Conservation (phyloP, 2,329 filamentous ascomycete genomes). For the Claviceps spartinae region DNA sequence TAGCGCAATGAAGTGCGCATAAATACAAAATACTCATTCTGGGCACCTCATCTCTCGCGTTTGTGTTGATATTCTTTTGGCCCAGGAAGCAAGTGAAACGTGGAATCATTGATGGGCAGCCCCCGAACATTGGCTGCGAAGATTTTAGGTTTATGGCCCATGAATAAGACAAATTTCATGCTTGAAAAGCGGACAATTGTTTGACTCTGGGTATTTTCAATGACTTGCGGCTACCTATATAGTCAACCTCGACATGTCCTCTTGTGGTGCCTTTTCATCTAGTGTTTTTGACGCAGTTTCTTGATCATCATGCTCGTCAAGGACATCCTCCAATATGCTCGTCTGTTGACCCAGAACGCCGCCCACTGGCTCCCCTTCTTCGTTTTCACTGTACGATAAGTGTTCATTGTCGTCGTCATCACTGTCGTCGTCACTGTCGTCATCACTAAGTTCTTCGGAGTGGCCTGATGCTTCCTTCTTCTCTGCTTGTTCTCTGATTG, state of each 20-base stretch:
- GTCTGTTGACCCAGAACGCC: background rate
- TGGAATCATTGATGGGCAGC: no score
- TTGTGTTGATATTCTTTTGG: no score
- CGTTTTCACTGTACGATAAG: conserved; percentile 1
- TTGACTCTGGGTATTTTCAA: conserved; percentile 9
- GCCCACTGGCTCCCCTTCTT: conserved; percentile 2
- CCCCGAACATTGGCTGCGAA: no score
- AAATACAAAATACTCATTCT: conserved; percentile 8
- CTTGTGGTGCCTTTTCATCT: conserved; percentile 9
- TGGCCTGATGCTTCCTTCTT: conserved; percentile 22
- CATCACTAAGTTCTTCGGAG: conserved; percentile 12
- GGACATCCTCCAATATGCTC: background rate
- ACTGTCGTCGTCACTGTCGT: conserved; percentile 16
- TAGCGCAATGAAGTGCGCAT: conserved; percentile 7
- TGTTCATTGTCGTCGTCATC: conserved; percentile 11
- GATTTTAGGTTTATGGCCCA: background rate
- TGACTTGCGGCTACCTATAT: conserved; percentile 10
- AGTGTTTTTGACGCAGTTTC: background rate
- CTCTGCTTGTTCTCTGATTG: conserved; percentile 66
- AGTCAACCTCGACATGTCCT: conserved; percentile 17
- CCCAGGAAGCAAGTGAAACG: no score
- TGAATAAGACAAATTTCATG: background rate
- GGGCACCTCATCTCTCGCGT: no score
- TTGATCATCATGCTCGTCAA: background rate
- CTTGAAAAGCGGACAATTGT: background rate